A percentile compares a stretch with the other conserved stretches of the same genome.
phyloP scores from a whole-genome alignment of 2,329 filamentous ascomycete species.

The Niveomyces coronatus region DNA sequence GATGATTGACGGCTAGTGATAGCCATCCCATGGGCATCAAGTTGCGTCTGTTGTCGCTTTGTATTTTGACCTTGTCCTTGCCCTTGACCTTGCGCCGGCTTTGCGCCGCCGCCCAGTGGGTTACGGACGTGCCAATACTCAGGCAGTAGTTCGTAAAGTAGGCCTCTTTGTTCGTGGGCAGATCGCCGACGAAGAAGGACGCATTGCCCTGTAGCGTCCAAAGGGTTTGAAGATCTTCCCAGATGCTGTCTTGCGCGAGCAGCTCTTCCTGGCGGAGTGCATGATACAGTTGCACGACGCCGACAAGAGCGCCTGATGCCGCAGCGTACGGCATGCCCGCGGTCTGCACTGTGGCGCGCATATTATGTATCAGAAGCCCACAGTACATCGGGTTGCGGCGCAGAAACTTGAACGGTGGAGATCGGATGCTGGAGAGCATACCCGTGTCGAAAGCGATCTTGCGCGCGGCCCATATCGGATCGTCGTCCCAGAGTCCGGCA shows the following conservation, averaged over 20 bases:
- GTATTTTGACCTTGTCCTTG: constrained; percentile 2
- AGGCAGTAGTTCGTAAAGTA: constrained; percentile 17
- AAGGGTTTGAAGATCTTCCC: constrained; percentile 13
- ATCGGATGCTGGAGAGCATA: not conserved
- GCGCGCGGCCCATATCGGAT: constrained; percentile 9
- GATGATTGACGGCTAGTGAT: not conserved
- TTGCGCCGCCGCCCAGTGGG: constrained; percentile 12
- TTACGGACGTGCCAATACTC: constrained; percentile 12
- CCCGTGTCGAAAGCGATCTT: not conserved
- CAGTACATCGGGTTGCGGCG: constrained; percentile 15
- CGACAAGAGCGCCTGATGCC: constrained; percentile 12
- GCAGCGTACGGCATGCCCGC: constrained; percentile 11
- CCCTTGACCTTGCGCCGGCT: constrained; percentile 8
- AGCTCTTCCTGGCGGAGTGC: constrained; percentile 15
- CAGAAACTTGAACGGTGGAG: constrained; percentile 12
- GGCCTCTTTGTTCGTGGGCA: constrained; percentile 11
- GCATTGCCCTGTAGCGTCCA: constrained; percentile 13
- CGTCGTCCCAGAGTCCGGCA: constrained; percentile 11
- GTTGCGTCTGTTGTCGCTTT: constrained; percentile 11
- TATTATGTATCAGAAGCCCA: constrained; percentile 14
- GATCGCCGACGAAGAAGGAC: constrained; percentile 15
- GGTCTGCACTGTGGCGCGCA: constrained; percentile 12
- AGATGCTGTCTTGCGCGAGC: constrained; percentile 3
- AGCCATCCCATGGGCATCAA: constrained; percentile 8
- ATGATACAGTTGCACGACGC: constrained; percentile 14